phyloP scores from a whole-genome alignment of 2,329 filamentous ascomycete genomes.

The Taxawa tesnikishii region DNA sequence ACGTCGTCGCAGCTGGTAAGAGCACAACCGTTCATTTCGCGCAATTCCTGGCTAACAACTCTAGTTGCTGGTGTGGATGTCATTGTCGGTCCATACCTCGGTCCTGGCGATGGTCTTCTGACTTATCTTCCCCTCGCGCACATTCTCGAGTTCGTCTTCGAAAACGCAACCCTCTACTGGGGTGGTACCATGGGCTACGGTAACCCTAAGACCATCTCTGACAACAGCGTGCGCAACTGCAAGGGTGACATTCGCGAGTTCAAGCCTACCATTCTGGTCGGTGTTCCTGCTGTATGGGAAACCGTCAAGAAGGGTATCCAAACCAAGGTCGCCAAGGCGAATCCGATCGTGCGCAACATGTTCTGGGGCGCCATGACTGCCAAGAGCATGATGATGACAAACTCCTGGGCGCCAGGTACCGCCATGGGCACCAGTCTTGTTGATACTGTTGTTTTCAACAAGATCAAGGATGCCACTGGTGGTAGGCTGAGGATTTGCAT shows the following conservation, averaged over 20 bases:
- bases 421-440: conserved; percentile 50
- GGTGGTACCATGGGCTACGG: conserved; percentile 91
- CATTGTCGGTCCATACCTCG: conserved; percentile 67
- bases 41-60: conserved; percentile 8
- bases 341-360: conserved; percentile 58
- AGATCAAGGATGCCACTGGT: conserved; percentile 82
- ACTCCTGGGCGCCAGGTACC: conserved; percentile 35
- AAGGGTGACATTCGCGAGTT: conserved; percentile 90
- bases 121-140: conserved; percentile 91
- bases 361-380: conserved; percentile 60
- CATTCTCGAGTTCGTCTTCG: conserved; percentile 92
- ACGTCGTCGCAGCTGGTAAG: conserved; percentile 66
- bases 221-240: conserved; percentile 77
- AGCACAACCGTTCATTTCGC: conserved; percentile 8
- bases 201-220: conserved; percentile 77
- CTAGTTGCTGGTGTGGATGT: conserved; percentile 64
- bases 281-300: conserved; percentile 95
- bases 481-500: conserved; percentile 79
- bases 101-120: conserved; percentile 65
- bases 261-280: conserved; percentile 77
- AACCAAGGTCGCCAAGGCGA: conserved; percentile 60
- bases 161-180: conserved; percentile 80
- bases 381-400: conserved; percentile 46
- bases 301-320: conserved; percentile 92
- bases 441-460: conserved; percentile 79